Evolutionary conservation across 805 yeast species (phyloP).

Genomic region (Teunomyces tritomae): DNA sequence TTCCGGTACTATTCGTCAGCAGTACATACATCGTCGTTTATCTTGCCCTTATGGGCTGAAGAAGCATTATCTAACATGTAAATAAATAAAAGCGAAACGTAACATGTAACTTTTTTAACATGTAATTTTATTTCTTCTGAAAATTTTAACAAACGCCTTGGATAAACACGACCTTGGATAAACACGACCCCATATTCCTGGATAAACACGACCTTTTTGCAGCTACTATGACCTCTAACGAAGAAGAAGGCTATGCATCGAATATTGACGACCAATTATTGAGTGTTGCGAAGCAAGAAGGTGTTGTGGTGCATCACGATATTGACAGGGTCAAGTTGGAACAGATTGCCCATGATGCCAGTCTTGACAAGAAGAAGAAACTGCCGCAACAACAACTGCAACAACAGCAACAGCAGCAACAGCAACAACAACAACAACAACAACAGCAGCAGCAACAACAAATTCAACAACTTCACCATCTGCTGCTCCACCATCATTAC

Average conservation of each 20-base stretch:
- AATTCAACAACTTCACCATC: slow-evolving; percentile 7
- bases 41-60: slow-evolving; percentile 79
- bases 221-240: slow-evolving; percentile 11
- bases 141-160: not conserved
- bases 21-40: slow-evolving; percentile 71
- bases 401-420: slow-evolving; percentile 9
- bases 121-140: not conserved
- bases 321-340: slow-evolving; percentile 28
- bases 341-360: slow-evolving; percentile 29
- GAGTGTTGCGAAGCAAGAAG: slow-evolving; percentile 37
- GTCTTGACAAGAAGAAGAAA: slow-evolving; percentile 8
- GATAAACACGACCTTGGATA: not conserved
- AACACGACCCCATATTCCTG: slow-evolving; percentile 3
- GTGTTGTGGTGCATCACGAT: slow-evolving; percentile 7
- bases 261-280: slow-evolving; percentile 45
- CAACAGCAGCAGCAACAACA: slow-evolving; percentile 16
- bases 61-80: slow-evolving; percentile 19
- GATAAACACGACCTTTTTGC: slow-evolving; percentile 9
- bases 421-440: slow-evolving; percentile 24
- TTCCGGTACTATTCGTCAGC: slow-evolving; percentile 64
- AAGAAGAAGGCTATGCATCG: slow-evolving; percentile 25
- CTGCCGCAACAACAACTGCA: slow-evolving; percentile 9
- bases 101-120: not conserved
- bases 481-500: slow-evolving; percentile 11
- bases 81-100: not conserved